Conservation (phyloP, 2,329 filamentous ascomycete genomes). For the Talaromyces sp. region DNA sequence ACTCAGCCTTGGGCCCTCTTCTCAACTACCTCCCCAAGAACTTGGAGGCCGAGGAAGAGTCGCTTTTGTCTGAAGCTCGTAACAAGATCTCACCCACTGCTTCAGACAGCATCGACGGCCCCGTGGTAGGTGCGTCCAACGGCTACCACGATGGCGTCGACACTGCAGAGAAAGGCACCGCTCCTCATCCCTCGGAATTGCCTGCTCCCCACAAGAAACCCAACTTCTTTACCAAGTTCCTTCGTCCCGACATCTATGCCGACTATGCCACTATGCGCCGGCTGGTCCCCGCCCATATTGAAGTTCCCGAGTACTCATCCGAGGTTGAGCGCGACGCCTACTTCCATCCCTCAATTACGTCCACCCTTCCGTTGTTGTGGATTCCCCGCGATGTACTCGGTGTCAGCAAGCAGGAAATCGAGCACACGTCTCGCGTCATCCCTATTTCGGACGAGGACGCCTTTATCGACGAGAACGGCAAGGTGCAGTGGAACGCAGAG, state of each 20-base stretch:
- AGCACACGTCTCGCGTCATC: conserved; percentile 66
- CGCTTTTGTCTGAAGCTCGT: conserved; percentile 38
- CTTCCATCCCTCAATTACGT: conserved; percentile 65
- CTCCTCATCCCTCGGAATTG: conserved; percentile 14
- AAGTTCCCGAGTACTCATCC: conserved; percentile 57
- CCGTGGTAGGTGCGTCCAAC: conserved; percentile 30
- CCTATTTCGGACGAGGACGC: conserved; percentile 78
- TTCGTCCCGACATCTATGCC: conserved; percentile 73
- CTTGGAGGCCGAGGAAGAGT: conserved; percentile 57
- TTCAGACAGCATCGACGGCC: conserved; percentile 24
- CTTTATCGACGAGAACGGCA: conserved; percentile 66
- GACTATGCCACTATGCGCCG: conserved; percentile 68
- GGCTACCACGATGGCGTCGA: conserved; percentile 27
- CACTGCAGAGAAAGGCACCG: conserved; percentile 32
- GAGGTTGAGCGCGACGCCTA: conserved; percentile 66
- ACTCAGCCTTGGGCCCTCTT: conserved; percentile 69
- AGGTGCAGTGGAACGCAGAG: conserved; percentile 58
- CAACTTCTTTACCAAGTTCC: conserved; percentile 51
- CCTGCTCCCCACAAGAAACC: conserved; percentile 31
- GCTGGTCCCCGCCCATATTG: conserved; percentile 59
- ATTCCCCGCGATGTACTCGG: conserved; percentile 72
- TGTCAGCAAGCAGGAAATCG: conserved; percentile 72
- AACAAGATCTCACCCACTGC: conserved; percentile 20
- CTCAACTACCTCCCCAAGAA: conserved; percentile 75
- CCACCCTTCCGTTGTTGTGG: conserved; percentile 69